Evolutionary conservation across 2,329 filamentous ascomycete genomes (phyloP).

Genomic region (Pseudocercospora vitis): DNA sequence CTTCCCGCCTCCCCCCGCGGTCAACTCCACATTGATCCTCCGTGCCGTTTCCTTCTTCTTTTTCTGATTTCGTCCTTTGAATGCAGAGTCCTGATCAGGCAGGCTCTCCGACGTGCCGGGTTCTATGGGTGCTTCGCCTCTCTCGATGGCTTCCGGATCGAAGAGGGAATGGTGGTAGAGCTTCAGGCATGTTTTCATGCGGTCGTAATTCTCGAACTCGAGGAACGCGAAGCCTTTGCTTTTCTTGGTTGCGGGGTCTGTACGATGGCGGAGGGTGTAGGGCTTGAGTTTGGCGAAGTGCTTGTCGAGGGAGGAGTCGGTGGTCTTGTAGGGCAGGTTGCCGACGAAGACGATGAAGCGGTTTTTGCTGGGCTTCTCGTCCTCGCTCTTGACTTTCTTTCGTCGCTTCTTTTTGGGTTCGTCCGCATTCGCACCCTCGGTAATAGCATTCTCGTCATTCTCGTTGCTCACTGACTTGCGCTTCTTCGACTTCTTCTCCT

Average conservation of each 20-base stretch:
- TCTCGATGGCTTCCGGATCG: slow-evolving; percentile 42
- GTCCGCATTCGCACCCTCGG: slow-evolving; percentile 18
- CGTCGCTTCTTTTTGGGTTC: slow-evolving; percentile 26
- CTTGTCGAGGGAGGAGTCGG: slow-evolving; percentile 62
- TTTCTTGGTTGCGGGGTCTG: slow-evolving; percentile 62
- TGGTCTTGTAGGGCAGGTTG: slow-evolving; percentile 86
- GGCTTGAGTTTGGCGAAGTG: slow-evolving; percentile 80
- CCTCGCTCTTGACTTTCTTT: slow-evolving; percentile 10
- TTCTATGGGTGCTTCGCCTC: slow-evolving; percentile 16
- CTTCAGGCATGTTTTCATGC: slow-evolving; percentile 90
- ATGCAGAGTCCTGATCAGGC: slow-evolving; percentile 14
- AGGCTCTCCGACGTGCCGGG: slow-evolving; percentile 15
- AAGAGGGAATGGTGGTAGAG: slow-evolving; percentile 86
- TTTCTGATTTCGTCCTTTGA: slow-evolving; percentile 29
- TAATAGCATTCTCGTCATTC: slow-evolving; percentile 27
- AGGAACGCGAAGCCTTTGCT: slow-evolving; percentile 81
- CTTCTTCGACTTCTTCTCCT: slow-evolving; percentile 14
- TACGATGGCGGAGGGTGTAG: slow-evolving; percentile 69
- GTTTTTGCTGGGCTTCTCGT: slow-evolving; percentile 43
- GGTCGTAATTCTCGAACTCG: slow-evolving; percentile 81
- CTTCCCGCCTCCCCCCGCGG: slow-evolving; percentile 85
- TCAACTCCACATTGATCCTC: slow-evolving; percentile 90
- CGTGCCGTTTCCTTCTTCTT: slow-evolving; percentile 56
- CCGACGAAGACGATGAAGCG: slow-evolving; percentile 81
- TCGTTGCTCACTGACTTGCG: slow-evolving; percentile 18